Evolutionary conservation across 2,329 filamentous ascomycete genomes (phyloP).

Genomic region (Aspergillus transmontanensis): DNA sequence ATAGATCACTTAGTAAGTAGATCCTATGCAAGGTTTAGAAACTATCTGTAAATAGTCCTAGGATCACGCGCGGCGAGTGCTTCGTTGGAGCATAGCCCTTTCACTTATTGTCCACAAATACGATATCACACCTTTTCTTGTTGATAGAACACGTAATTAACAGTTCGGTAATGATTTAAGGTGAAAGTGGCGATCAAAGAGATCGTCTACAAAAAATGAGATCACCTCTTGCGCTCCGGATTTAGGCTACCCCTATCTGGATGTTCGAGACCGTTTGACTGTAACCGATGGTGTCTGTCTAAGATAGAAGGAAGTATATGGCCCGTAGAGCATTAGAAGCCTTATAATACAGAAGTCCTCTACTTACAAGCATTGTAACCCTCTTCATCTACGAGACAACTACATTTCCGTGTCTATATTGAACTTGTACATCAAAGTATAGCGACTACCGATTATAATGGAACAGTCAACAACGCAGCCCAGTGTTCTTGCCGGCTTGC

Average conservation of each 20-base stretch:
- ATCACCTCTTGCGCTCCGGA: neutral
- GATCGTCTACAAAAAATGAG: neutral
- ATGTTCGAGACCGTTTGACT: neutral
- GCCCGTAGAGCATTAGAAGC: neutral
- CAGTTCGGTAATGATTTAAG: neutral
- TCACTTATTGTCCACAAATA: neutral
- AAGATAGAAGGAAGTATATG: neutral
- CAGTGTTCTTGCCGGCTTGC: neutral
- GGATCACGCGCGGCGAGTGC: neutral
- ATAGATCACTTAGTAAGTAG: neutral
- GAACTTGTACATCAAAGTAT: neutral
- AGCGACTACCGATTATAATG: neutral
- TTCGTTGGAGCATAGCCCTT: neutral
- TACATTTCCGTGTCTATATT: neutral
- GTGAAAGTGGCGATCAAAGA: neutral
- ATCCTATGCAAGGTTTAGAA: neutral
- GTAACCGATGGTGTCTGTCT: neutral
- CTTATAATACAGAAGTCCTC: neutral
- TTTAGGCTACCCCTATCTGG: neutral
- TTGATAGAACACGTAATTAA: neutral
- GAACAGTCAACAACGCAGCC: neutral
- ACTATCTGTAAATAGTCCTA: neutral
- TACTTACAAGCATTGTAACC: neutral
- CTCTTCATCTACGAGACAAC: neutral
- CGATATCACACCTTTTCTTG: neutral